These are phyloP conservation scores for Tetraselmis striata DNA, from an alignment of 139 green algal genomes.

Conservation along the genomic window DNA sequence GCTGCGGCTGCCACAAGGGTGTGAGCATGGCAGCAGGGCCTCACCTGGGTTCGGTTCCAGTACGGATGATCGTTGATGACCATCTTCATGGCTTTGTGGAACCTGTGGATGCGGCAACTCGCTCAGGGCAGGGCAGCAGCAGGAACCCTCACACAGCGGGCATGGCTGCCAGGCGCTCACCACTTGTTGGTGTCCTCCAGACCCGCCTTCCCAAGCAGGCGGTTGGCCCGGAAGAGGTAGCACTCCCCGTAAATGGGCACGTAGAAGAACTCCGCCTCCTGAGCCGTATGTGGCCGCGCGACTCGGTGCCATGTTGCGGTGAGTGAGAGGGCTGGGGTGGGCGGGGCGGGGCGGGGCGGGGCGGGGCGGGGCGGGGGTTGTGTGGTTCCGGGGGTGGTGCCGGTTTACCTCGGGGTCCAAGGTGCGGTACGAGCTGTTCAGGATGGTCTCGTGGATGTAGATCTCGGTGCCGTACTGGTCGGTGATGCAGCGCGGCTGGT, in stretches of 20 bases:
- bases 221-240: constrained; percentile 5
- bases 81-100: constrained; percentile 4
- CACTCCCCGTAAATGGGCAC: constrained; percentile 22
- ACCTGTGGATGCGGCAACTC: background rate
- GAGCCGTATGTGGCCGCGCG: too few relatives aligned
- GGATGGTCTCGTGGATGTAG: constrained; percentile 15
- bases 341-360: too few relatives aligned
- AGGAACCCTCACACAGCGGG: too few relatives aligned
- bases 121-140: background rate
- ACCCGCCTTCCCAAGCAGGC: background rate
- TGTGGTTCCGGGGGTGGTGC: too few relatives aligned
- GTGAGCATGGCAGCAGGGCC: too few relatives aligned
- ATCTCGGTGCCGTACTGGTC: constrained; percentile 28
- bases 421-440: constrained; percentile 22
- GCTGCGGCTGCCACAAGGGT: too few relatives aligned
- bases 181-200: background rate
- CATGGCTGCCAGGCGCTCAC: background rate
- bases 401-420: constrained; percentile 17
- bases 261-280: constrained; percentile 32
- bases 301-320: too few relatives aligned
- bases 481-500: constrained; percentile 21
- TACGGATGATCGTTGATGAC: constrained; percentile 20
- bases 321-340: too few relatives aligned
- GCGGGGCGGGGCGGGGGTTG: too few relatives aligned
- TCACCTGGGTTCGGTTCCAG: constrained; percentile 12